Conservation (phyloP, 2,329 filamentous ascomycete genomes). For the Nemania sp. region DNA sequence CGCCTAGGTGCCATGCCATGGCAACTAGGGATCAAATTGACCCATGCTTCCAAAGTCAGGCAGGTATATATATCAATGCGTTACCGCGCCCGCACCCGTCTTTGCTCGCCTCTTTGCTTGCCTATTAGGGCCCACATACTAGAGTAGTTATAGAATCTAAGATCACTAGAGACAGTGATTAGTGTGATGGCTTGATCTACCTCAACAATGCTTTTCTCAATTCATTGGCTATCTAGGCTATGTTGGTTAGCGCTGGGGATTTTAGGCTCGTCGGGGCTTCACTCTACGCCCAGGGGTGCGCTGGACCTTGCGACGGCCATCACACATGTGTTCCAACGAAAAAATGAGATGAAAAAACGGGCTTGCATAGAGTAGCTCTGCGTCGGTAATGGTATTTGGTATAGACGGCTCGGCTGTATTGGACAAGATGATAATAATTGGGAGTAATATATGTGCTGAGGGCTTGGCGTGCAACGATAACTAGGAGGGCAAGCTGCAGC, state of each 20-base stretch:
- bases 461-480: slow-evolving; percentile 34
- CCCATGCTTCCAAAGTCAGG: neutral
- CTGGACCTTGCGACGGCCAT: neutral
- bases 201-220: neutral
- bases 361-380: slow-evolving; percentile 14
- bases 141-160: too few species aligned
- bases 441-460: slow-evolving; percentile 9
- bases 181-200: neutral
- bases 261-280: slow-evolving; percentile 7
- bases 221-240: neutral
- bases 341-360: slow-evolving; percentile 13
- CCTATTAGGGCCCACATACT: slow-evolving; percentile 1
- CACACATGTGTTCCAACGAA: neutral
- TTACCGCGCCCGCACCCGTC: slow-evolving; percentile 3
- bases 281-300: slow-evolving; percentile 3
- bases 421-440: slow-evolving; percentile 8
- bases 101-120: neutral
- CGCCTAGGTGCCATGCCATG: neutral
- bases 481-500: slow-evolving; percentile 25
- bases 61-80: neutral
- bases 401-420: slow-evolving; percentile 18
- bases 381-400: slow-evolving; percentile 13
- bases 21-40: neutral
- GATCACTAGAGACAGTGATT: neutral
- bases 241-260: slow-evolving; percentile 10